Evolutionary conservation across 2,329 filamentous ascomycete species (phyloP).

Genomic region (Stachybotrys chartarum): DNA sequence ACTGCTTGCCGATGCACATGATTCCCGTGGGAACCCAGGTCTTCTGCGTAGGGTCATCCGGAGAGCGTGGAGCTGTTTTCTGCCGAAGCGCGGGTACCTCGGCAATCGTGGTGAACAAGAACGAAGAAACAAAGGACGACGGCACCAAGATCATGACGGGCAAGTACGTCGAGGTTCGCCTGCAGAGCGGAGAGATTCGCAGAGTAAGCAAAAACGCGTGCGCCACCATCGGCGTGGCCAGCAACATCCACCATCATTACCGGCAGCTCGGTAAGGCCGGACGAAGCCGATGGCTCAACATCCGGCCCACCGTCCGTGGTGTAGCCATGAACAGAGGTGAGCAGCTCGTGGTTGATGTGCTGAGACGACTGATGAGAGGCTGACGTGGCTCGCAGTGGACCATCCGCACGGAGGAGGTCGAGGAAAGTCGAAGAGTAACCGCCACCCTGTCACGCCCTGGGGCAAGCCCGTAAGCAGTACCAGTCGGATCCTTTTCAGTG

Average conservation of each 20-base stretch:
- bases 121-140: slow-evolving; percentile 61
- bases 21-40: slow-evolving; percentile 90
- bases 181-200: slow-evolving; percentile 90
- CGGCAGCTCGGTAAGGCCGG: slow-evolving; percentile 91
- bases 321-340: slow-evolving; percentile 94
- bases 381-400: slow-evolving; percentile 50
- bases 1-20: slow-evolving; percentile 93
- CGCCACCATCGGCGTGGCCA: slow-evolving; percentile 88
- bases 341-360: slow-evolving; percentile 15
- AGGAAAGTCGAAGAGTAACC: slow-evolving; percentile 98
- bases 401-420: slow-evolving; percentile 98
- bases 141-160: slow-evolving; percentile 57
- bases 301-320: slow-evolving; percentile 91
- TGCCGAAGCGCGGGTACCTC: slow-evolving; percentile 93
- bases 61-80: slow-evolving; percentile 73
- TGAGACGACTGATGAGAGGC: slow-evolving; percentile 1
- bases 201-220: slow-evolving; percentile 87
- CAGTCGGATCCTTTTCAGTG: background rate
- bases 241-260: slow-evolving; percentile 89
- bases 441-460: slow-evolving; percentile 93
- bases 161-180: slow-evolving; percentile 72
- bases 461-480: slow-evolving; percentile 70
- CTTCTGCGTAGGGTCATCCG: slow-evolving; percentile 77
- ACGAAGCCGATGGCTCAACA: slow-evolving; percentile 86
- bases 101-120: slow-evolving; percentile 82